Evolutionary conservation across 345 rosid species (phyloP).

Genomic region (Jatropha curcas): DNA sequence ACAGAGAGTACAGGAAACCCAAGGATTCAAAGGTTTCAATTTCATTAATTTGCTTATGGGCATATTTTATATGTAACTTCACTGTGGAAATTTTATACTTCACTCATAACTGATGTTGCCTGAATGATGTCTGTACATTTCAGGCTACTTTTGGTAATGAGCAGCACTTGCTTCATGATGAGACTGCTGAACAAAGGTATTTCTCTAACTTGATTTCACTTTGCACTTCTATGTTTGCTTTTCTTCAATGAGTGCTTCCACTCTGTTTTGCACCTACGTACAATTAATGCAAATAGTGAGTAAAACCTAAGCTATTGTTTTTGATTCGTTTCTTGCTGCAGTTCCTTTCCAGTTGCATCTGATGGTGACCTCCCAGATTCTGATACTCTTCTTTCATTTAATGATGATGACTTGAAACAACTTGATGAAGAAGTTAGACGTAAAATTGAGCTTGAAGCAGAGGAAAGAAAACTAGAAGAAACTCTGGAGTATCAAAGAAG

Average conservation of each 20-base stretch:
- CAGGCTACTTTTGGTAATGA: conserved; percentile 55
- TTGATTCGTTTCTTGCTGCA: conserved; percentile 40
- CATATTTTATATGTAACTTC: not conserved
- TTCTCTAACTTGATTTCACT: conserved; percentile 18
- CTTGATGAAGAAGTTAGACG: conserved; percentile 76
- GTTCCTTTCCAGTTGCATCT: conserved; percentile 57
- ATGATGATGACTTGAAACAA: conserved; percentile 51
- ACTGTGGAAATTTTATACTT: conserved; percentile 10
- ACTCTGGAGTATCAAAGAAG: conserved; percentile 81
- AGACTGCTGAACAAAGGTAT: conserved; percentile 55
- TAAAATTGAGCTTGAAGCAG: conserved; percentile 78
- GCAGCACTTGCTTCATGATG: conserved; percentile 44
- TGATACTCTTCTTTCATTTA: conserved; percentile 39
- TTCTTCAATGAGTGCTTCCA: conserved; percentile 6
- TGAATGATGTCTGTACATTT: conserved; percentile 29
- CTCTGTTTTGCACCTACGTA: conserved; percentile 8
- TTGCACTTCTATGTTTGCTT: conserved; percentile 5
- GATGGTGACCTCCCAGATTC: conserved; percentile 52
- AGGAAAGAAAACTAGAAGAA: conserved; percentile 88
- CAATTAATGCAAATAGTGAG: not conserved
- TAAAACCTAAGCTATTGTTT: conserved; percentile 3
- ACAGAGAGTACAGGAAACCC: conserved; percentile 61
- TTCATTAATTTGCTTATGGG: conserved; percentile 13
- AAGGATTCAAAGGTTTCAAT: conserved; percentile 72
- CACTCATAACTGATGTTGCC: conserved; percentile 1